Percentiles rank a stretch among this genome's conserved stretches.
These are phyloP conservation scores for Cyberlindnera petersonii DNA, from an alignment of 805 yeast genomes.

Conservation along the genomic window DNA sequence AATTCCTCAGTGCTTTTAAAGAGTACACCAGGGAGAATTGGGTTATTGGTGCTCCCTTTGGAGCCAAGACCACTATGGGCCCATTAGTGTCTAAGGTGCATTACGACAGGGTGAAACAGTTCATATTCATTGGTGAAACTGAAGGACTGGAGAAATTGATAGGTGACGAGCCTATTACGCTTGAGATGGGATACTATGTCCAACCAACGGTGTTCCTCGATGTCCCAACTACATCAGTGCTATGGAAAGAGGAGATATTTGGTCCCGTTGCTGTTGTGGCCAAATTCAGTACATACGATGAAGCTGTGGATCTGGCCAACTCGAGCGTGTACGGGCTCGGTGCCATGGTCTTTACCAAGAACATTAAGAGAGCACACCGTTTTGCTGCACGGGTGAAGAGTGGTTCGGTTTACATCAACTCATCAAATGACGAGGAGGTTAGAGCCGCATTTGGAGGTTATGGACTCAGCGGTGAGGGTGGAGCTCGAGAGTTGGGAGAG, in stretches of 20 bases:
- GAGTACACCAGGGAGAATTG: constrained; percentile 45
- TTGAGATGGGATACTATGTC: constrained; percentile 57
- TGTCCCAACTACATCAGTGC: constrained; percentile 58
- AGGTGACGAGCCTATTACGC: constrained; percentile 33
- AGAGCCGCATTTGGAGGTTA: constrained; percentile 80
- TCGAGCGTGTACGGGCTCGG: constrained; percentile 76
- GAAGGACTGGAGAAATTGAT: constrained; percentile 46
- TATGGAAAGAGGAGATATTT: constrained; percentile 78
- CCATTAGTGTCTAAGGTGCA: constrained; percentile 60
- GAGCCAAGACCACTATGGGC: constrained; percentile 46
- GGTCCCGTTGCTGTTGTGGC: constrained; percentile 80
- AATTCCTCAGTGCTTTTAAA: constrained; percentile 43
- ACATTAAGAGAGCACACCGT: constrained; percentile 57
- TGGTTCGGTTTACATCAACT: constrained; percentile 68
- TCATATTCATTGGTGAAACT: constrained; percentile 43
- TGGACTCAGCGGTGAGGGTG: constrained; percentile 72
- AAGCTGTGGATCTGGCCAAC: constrained; percentile 67
- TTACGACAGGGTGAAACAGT: constrained; percentile 46
- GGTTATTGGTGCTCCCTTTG: constrained; percentile 55
- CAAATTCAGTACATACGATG: constrained; percentile 62
- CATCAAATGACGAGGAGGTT: constrained; percentile 60
- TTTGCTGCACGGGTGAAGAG: constrained; percentile 58
- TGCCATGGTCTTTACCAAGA: constrained; percentile 72
- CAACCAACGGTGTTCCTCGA: constrained; percentile 76
- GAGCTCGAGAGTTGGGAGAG: constrained; percentile 64